Percentiles rank a stretch among this genome's conserved stretches.
phyloP scores from a whole-genome alignment of 108 stramenopile genomes.

The Chaetoceros tenuissimus region DNA sequence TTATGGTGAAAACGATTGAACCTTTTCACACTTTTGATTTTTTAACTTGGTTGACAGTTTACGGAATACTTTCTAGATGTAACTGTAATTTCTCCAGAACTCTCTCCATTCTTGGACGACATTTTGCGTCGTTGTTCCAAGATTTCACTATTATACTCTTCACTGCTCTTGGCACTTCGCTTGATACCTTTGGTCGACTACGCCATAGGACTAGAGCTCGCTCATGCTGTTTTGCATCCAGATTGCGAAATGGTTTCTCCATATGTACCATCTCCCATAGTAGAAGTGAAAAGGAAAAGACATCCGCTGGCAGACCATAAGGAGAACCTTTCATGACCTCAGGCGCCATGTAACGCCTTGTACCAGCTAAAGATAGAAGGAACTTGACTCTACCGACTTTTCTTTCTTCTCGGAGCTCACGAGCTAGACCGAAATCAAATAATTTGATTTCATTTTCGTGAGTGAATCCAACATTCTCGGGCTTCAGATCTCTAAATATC shows the following conservation, averaged over 20 bases:
- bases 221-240: no score
- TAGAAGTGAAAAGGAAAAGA: constrained; percentile 64
- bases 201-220: no score
- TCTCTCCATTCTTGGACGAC: no score
- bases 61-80: no score
- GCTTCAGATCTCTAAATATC: constrained; percentile 74
- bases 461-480: constrained; percentile 55
- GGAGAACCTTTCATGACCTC: constrained; percentile 21
- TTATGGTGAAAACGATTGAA: no score
- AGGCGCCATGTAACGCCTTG: constrained; percentile 40
- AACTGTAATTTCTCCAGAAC: no score
- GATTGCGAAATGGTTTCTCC: constrained; percentile 26
- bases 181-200: no score
- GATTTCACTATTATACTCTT: no score
- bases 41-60: no score
- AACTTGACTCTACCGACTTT: not conserved
- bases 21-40: no score
- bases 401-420: constrained; percentile 8
- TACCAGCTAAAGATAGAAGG: constrained; percentile 4
- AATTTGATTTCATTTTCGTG: constrained; percentile 27
- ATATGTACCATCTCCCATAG: constrained; percentile 60
- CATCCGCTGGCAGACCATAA: constrained; percentile 42
- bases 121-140: no score
- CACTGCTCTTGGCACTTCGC: no score
- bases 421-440: constrained; percentile 55